Percentiles rank a stretch among this genome's conserved stretches.
Conservation (phyloP, 345 rosid species). For the Populus ilicifolia region DNA sequence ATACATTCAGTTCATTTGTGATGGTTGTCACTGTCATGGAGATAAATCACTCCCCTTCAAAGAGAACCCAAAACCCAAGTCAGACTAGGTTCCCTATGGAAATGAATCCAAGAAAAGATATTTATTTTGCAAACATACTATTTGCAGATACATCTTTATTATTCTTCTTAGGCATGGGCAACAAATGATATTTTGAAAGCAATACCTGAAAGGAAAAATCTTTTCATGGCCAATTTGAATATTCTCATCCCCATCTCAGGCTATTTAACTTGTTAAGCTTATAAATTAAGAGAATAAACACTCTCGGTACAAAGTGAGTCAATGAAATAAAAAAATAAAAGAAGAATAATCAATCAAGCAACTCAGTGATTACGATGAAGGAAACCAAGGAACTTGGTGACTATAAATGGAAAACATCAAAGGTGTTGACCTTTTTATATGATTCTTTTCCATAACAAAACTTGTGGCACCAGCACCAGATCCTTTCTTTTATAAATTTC, state of each 20-base stretch:
- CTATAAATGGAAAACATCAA: neutral
- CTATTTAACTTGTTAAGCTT: neutral
- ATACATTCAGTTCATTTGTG: neutral
- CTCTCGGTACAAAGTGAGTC: neutral
- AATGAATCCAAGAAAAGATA: neutral
- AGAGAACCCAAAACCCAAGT: neutral
- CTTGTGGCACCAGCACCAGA: neutral
- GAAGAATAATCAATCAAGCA: neutral
- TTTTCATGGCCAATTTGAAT: neutral
- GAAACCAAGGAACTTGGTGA: neutral
- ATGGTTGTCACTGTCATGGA: neutral
- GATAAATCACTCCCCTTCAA: neutral
- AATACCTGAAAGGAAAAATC: neutral
- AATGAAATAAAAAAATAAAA: neutral
- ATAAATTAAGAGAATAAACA: neutral
- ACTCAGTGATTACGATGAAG: neutral
- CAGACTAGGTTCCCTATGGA: neutral
- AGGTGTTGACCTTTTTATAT: neutral
- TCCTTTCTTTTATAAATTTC: neutral
- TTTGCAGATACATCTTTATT: neutral
- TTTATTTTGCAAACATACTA: neutral
- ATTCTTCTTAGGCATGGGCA: neutral
- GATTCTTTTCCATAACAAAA: neutral
- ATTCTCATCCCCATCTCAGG: neutral
- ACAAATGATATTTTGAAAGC: neutral